Evolutionary conservation across 345 rosid genomes (phyloP), one percentile per base, ranked within the genome.

Genomic region (Linum tenue): DNA sequence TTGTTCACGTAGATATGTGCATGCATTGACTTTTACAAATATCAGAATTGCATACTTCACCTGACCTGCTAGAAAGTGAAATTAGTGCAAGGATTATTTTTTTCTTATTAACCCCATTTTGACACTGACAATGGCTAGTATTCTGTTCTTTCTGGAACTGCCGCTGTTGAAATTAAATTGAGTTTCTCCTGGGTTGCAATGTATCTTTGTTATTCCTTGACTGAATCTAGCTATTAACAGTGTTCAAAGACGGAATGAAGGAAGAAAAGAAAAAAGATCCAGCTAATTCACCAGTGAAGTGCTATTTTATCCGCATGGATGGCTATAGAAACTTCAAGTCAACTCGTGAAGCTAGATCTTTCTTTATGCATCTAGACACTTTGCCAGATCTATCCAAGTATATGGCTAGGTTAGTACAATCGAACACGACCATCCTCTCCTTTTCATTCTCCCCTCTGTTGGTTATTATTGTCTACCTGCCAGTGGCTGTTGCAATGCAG

Each of bases 211-310:
- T 8, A 55, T 5, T 42, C 51, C 43, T 56, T 63, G n/a, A 42
- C 38, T 43, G 37, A 53, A 43, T 36, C 5, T 64, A 39, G 41
- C 17, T 37, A 43, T 59, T 69, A 53, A 72, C 84, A 92, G 98
- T 87, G 66, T 92, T 83, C 55, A 89, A 92, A 71, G 95, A 89
- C 78, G 91, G 95, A 31, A 87, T 91, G 38, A 92, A 84, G 70
- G 85, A 72, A 61, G 92, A 79, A 57, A 92, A 76, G 76, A 87
- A 73, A 72, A 89, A 80, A 67, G 84, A 81, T 62, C 75, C 78
- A n/a, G 79, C 76, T 4, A 40, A 78, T 3, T 84, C 85, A 43
- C 44, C 82, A 0, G 85, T 89, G 8, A 89, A 62, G 68, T 86
- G 98, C 69, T 81, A 72, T 56, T 92, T 92, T 71, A 81, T 87